A percentile compares a stretch with the other conserved stretches of the same genome.
Evolutionary conservation across 176 grass and related monocot species (phyloP).

Genomic region (Neostapfia colusana): DNA sequence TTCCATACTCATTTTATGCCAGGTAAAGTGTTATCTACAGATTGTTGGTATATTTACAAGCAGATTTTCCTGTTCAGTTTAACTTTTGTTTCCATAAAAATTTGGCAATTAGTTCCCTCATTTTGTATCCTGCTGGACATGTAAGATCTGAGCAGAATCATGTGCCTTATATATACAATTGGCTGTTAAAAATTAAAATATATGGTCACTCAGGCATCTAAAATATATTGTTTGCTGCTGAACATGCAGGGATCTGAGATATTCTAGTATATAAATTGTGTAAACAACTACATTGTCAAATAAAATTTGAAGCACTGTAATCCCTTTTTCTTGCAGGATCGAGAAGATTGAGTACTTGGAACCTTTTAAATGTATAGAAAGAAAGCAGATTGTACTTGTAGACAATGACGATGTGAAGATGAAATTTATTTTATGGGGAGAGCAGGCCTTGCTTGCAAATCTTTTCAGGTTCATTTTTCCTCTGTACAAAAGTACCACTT

Average conservation of each 20-base stretch:
- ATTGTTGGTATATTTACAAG: not conserved
- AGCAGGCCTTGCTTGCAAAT: conserved; percentile 91
- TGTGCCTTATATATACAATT: not conserved
- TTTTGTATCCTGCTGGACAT: not conserved
- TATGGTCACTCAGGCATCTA: not conserved
- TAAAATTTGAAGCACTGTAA: conserved; percentile 16
- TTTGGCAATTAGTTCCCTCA: not conserved
- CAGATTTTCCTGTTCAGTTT: not conserved
- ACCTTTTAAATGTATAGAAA: conserved; percentile 57
- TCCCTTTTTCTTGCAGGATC: conserved; percentile 64
- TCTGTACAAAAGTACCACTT: conserved; percentile 28
- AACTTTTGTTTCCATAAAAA: not conserved
- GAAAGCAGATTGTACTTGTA: conserved; percentile 69
- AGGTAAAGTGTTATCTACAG: conserved; percentile 51
- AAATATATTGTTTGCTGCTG: not conserved
- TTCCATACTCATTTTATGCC: conserved; percentile 88
- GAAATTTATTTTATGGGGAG: conserved; percentile 94
- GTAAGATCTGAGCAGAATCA: not conserved
- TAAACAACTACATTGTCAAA: not conserved
- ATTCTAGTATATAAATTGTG: not conserved
- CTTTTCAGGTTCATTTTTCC: conserved; percentile 74
- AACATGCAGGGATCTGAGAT: not conserved
- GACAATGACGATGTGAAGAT: conserved; percentile 72
- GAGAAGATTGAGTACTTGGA: conserved; percentile 74
- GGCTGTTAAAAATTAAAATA: conserved; percentile 17